phyloP scores from a whole-genome alignment of 225 moss, liverwort and hornwort genomes.

The Pseudoscleropodium purum region DNA sequence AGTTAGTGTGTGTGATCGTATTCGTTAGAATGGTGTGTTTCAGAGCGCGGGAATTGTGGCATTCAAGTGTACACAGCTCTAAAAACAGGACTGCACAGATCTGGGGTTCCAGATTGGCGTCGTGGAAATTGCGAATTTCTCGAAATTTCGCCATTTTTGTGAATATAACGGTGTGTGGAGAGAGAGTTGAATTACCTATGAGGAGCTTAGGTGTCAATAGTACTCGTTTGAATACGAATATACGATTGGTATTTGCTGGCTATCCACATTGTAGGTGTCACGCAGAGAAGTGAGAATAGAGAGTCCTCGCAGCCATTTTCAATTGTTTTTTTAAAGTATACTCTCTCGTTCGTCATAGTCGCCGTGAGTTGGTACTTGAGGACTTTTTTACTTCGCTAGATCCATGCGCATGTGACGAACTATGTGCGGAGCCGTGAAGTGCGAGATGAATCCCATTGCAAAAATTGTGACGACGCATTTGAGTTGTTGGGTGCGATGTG shows the following conservation, averaged over 20 bases:
- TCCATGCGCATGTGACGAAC: background rate
- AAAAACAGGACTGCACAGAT: background rate
- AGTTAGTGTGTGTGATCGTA: background rate
- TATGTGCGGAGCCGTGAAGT: background rate
- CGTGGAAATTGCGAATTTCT: background rate
- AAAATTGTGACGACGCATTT: background rate
- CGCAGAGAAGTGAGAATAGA: background rate
- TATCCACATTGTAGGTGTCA: background rate
- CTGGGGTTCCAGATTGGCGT: background rate
- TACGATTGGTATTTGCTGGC: background rate
- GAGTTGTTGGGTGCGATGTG: background rate
- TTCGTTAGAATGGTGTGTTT: background rate
- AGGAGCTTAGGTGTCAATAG: background rate
- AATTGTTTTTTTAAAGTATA: background rate
- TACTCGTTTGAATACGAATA: background rate
- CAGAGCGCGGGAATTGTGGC: background rate
- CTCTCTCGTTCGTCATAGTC: background rate
- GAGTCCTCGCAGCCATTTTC: background rate
- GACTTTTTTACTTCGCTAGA: background rate
- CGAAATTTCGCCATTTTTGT: background rate
- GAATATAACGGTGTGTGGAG: background rate
- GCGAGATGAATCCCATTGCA: background rate
- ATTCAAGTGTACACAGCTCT: background rate
- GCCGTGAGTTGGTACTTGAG: background rate
- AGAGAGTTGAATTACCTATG: background rate